phyloP scores from a whole-genome alignment of 2,329 filamentous ascomycete species.

The Keithomyces neogunnii region DNA sequence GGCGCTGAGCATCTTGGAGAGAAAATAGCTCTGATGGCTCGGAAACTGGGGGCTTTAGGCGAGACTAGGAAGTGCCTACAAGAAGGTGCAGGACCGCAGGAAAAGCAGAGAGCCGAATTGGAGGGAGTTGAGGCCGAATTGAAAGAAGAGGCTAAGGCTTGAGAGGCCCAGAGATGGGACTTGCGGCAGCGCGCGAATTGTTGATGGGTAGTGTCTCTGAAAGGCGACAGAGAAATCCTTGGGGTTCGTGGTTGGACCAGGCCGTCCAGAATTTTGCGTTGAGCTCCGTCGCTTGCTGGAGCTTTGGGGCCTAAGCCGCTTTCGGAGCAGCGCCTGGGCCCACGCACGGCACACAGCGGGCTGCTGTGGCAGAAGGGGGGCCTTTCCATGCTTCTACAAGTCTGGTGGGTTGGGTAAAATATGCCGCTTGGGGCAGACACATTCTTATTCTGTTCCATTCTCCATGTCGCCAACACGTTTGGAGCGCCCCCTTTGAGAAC shows the following conservation, averaged over 20 bases:
- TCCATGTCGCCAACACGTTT: too few relatives aligned
- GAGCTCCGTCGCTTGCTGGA: conserved; percentile 29
- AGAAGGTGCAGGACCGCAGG: neutral
- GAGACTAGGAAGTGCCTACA: conserved; percentile 11
- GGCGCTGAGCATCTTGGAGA: conserved; percentile 49
- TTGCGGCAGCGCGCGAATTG: conserved; percentile 20
- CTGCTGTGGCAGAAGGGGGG: neutral
- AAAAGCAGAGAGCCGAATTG: conserved; percentile 5
- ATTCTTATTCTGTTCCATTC: too few relatives aligned
- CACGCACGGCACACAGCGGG: conserved; percentile 1
- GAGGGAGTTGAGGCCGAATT: conserved; percentile 8
- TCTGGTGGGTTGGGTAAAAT: too few relatives aligned
- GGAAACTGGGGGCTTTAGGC: conserved; percentile 7
- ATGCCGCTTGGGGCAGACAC: too few relatives aligned
- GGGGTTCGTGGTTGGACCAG: conserved; percentile 22
- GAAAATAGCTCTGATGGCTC: conserved; percentile 20
- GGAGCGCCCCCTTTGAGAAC: too few relatives aligned
- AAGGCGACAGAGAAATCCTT: conserved; percentile 25
- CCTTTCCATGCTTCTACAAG: neutral
- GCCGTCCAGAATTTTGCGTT: conserved; percentile 31
- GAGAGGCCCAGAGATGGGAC: neutral
- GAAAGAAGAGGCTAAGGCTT: conserved; percentile 11
- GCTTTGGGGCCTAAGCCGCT: conserved; percentile 23
- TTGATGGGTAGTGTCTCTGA: conserved; percentile 20
- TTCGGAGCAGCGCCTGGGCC: conserved; percentile 13